These are phyloP conservation scores for Jimgerdemannia flammicorona DNA, from an alignment of 192 early-diverging fungal genomes.

Conservation along the genomic window DNA sequence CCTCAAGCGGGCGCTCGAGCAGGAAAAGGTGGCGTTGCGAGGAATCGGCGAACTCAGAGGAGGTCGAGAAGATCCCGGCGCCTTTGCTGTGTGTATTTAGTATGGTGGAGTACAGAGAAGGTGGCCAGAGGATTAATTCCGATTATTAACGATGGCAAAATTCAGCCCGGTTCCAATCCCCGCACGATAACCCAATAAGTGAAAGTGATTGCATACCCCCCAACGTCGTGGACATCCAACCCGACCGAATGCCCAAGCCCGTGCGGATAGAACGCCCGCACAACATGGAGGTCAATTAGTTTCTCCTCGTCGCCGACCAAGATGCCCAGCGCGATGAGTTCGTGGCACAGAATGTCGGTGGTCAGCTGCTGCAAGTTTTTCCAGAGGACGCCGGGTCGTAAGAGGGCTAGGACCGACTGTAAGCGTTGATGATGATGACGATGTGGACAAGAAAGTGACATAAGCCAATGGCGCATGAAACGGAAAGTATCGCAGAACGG, in stretches of 20 bases:
- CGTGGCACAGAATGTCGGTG: conserved; percentile 55
- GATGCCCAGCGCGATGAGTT: conserved; percentile 68
- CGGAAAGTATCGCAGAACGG: background rate
- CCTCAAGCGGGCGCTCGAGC: conserved; percentile 65
- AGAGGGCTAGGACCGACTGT: conserved; percentile 58
- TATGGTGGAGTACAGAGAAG: background rate
- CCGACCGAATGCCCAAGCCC: conserved; percentile 90
- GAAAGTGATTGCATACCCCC: conserved; percentile 53
- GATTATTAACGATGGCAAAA: conserved; percentile 9
- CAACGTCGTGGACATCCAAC: conserved; percentile 91
- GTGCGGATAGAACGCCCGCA: conserved; percentile 86
- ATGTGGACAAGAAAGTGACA: too few relatives aligned
- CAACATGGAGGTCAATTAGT: conserved; percentile 62
- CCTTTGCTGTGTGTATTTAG: background rate
- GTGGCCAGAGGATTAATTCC: background rate
- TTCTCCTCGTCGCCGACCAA: conserved; percentile 61
- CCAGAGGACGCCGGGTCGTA: conserved; percentile 82
- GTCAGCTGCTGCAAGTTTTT: conserved; percentile 87
- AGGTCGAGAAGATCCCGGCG: conserved; percentile 41
- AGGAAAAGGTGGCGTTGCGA: conserved; percentile 67
- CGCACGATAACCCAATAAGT: background rate
- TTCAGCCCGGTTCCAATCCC: background rate
- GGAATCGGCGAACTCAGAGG: conserved; percentile 55
- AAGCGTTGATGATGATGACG: too few relatives aligned
- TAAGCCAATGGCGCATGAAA: background rate